Evolutionary conservation across 768 basidiomycete species (phyloP), one percentile per base, ranked within the genome.

Genomic region (Suillus brevipes): DNA sequence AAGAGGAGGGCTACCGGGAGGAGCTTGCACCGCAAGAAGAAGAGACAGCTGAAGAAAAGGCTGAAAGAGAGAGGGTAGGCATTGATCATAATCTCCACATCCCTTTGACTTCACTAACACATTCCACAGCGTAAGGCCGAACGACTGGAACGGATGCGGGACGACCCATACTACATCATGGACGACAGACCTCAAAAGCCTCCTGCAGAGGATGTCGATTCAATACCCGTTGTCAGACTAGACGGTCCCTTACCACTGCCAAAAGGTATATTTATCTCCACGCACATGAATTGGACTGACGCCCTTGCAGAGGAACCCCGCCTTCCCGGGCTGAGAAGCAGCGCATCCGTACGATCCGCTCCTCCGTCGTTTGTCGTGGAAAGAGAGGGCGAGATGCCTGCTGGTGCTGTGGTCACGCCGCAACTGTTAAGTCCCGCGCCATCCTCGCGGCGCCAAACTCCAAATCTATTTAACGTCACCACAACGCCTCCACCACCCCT

Each of bases 101-200:
- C 36, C 28, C 10, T 18, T 64, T 67, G 62, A 75, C 49, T 40
- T n/a, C 50, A 23, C 6, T 62, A 47, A 64, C 56, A 64, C 56
- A 31, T 31, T 38, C 64, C 60, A 42, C 69, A 97, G 95, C 83
- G 86, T 53, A 89, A 87, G 69, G 88, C 86, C 34, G 93, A 91
- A 69, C 84, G 93, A 37, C 78, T 88, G 57, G 94, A 89, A 59
- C 86, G 89, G 65, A 81, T 89, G 67, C 86, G 86, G 47, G 92
- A 94, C 67, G 95, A 99, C 73, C 95, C 96, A 5, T 97, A 95
- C 78, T 96, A 97, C 76, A 88, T 97, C 67, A 82, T 88, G 45
- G 90, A 92, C 68, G 85, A 87, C 49, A 78, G 74, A 62, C 79
- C 85, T 1, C 72, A 81, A 67, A 80, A 76, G 62, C 62, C 63